Base-by-base conservation (phyloP, 352 stramenopile species). In the Pythium aristosporum region DNA sequence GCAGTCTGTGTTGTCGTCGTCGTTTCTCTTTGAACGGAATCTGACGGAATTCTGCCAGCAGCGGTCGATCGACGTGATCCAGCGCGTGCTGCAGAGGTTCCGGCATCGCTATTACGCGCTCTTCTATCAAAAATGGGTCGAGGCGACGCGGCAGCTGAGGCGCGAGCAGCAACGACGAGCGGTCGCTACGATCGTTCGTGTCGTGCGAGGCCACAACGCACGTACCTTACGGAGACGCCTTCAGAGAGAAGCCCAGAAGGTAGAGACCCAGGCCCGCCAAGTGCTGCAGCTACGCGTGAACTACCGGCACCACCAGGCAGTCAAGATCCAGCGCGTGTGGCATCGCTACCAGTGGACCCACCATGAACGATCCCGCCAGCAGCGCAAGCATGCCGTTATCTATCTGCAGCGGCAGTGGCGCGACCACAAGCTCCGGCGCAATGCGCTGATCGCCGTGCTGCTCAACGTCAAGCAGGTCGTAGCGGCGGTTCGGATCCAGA, bases 21-120 rank as follows among this genome's bases (percentile, higher is more conserved):
- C 75, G 30, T 89, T 88, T 42, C 69, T 89, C 3, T 89, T 89
- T 58, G 80, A 87, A 51, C 71, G 71, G 11, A 80, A 88, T 25
- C 63, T 89, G 15, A 77, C 61, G 1, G 61, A 55, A 6, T 74
- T 78, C 46, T 80, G 72, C 41, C 65, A 75, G 16, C 68, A 80
- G 41, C 76, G 77, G 50, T 71, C 77, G 7, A 43, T 87, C 9
- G 50, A 82, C 8, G 77, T 74, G 36, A 75, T 85, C 30, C 69
- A 75, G 3, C 58, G 65, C 10, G 76, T 82, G 30, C 32, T 88
- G n/a, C 37, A 73, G 21, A 57, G 68, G 11, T 83, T 88, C 49
- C 69, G 83, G 30, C 72, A 87, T 59, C 79, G 79, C 16, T 87
- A 83, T 62, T 88, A 73, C 57, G 28, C 65, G 8, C 57, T 80